Evolutionary conservation across 495 filamentous ascomycete genomes (phyloP), one percentile per base, ranked within the genome.

Genomic region (Penicillium lagena): DNA sequence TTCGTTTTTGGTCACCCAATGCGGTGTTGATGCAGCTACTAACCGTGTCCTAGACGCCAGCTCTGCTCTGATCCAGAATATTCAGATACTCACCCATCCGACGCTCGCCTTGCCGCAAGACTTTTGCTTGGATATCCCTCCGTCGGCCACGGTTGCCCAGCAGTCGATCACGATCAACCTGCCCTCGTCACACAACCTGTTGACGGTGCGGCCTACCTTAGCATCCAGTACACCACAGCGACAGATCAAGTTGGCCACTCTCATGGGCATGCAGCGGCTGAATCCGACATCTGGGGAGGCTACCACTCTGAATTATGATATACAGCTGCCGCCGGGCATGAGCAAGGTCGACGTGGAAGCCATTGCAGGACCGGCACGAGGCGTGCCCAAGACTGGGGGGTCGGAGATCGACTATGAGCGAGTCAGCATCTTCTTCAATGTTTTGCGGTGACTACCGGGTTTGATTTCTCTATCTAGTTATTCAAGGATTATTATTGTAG

Each of bases 131-230:
- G 68, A 80, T 35, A 63, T 91, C 35, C 71, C 76, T 1, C 77
- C 88, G 4, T 78, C 82, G 37, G 52, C 76, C 1, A 79, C 68
- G 28, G 55, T 80, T 42, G 68, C 76, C 12, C 83, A 87, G 43
- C 83, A 89, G 47, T 84, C 79, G 13, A 58, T 87, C 37, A 82
- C 84, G 7, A 59, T 89, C 17, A 79, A 77, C 36, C 65, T 89
- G 9, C 82, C 83, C 1, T 47, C 72, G 2, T 75, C 69, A 9
- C 80, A 90, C 48, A 73, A 74, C 55, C 78, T 78, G 43, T 54
- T 90, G 29, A 82, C 86, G 43, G 70, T 91, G 37, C 69, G 70
- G 22, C 82, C 83, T 0, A 74, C 71, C 7, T 60, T 90, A 29
- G 73, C 77, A 1, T 46, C 73, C 14, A 70, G 70, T 29, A 73